Base-by-base conservation (phyloP, 768 basidiomycete genomes). In the Suillus subalutaceus region DNA sequence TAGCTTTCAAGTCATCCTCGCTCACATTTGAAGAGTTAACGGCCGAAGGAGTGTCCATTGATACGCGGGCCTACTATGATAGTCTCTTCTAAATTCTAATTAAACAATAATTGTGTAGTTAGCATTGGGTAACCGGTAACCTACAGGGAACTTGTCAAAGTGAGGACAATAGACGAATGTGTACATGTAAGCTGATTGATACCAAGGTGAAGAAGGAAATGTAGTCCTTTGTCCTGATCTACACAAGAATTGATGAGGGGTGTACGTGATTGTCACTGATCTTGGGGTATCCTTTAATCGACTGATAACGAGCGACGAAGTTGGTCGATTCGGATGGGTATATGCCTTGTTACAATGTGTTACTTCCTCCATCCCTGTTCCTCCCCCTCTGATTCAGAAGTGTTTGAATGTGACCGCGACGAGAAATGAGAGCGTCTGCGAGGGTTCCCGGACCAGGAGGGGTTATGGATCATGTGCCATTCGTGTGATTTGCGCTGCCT, bases 401-500 rank as follows among this genome's bases (percentile, higher is more conserved):
- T 62, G 20, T 62, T 41, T 40, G 58, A 6, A 30, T 30, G 9
- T 18, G 58, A 41, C 2, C 40, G 40, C 26, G 58, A 59, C 16
- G 38, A 3, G 23, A 59, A 59, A 26, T 41, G 58, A 18, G 58
- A 30, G 16, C 58, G 23, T 30, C 16, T 41, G 57, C 4, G 37
- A 2, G 73, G 67, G 15, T 16, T 52, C 15, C 50, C 8, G 32
- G 13, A n/a, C 50, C 41, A 41, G 20, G 69, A 10, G 12, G 63
- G 43, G 53, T 59, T 38, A 3, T 65, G 67, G 10, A 67, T 71
- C 15, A 61, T 63, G 20, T 64, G 67, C 76, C 76, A 77, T 8
- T 62, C 70, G 26, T 20, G 18, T 32, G 76, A 66, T 46, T 75
- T 78, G 67, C 74, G 76, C 57, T 69, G 75, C 59, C 59, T 75